Evolutionary conservation across 345 rosid genomes (phyloP).

Genomic region (Gynandropsis gynandra): DNA sequence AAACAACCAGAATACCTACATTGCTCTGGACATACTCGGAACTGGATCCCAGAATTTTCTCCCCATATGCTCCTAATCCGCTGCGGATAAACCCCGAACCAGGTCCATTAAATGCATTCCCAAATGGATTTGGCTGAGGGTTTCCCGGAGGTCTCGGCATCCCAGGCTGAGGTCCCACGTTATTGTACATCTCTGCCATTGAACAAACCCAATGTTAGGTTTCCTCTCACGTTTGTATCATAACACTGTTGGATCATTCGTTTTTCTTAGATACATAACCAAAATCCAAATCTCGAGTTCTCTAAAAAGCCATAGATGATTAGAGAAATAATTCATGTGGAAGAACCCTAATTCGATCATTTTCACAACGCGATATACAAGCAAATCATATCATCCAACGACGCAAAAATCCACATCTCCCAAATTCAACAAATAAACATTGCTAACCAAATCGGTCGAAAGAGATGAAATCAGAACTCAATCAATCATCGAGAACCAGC

Average conservation of each 20-base stretch:
- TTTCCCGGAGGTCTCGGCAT: slow-evolving; percentile 40
- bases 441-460: not conserved
- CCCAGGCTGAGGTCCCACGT: slow-evolving; percentile 54
- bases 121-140: slow-evolving; percentile 59
- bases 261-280: too few relatives aligned
- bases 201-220: not conserved
- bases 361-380: not conserved
- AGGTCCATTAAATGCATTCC: slow-evolving; percentile 67
- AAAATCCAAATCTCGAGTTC: not conserved
- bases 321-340: not conserved
- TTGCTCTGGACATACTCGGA: slow-evolving; percentile 83
- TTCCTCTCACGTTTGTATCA: not conserved
- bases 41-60: slow-evolving; percentile 63
- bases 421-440: slow-evolving; percentile 1
- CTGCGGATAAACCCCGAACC: slow-evolving; percentile 68
- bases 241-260: not conserved
- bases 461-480: slow-evolving; percentile 4
- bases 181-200: slow-evolving; percentile 49
- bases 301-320: not conserved
- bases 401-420: not conserved
- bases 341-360: not conserved
- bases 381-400: not conserved
- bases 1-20: slow-evolving; percentile 34
- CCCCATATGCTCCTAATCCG: slow-evolving; percentile 79
- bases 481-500: not conserved